Conservation (phyloP, 768 basidiomycete genomes). For the Auriscalpium microsporum region DNA sequence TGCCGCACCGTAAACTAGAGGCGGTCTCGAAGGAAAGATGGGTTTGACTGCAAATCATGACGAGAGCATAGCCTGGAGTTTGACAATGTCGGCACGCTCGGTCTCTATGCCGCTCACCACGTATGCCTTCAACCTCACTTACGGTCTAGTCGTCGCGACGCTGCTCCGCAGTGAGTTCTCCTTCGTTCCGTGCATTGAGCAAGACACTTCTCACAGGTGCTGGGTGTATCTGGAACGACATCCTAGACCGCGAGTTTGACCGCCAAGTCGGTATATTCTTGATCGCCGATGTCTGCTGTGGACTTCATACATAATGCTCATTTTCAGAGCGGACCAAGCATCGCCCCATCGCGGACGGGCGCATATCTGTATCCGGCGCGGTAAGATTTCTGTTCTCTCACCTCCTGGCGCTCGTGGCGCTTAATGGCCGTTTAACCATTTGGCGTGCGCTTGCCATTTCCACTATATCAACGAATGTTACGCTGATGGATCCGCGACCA, state of each 20-base stretch:
- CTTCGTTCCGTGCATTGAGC: background rate
- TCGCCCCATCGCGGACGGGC: background rate
- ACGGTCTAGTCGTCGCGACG: background rate
- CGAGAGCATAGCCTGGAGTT: constrained; percentile 10
- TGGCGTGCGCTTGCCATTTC: background rate
- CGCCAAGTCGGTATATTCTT: background rate
- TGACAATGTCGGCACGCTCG: constrained; percentile 15
- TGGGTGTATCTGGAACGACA: constrained; percentile 1
- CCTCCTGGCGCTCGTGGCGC: background rate
- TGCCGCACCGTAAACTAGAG: too few species aligned
- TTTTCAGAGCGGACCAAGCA: background rate
- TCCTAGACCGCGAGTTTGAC: constrained; percentile 1
- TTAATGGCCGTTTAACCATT: background rate
- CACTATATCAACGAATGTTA: too few species aligned
- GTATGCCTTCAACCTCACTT: background rate
- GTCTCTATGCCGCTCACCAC: constrained; percentile 3
- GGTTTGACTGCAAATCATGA: background rate
- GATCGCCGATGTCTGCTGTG: background rate
- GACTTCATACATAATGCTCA: background rate
- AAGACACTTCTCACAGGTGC: background rate
- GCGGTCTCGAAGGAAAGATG: too few species aligned
- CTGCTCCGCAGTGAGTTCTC: background rate
- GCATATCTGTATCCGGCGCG: background rate
- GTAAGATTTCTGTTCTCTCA: background rate
- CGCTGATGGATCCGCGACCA: background rate